Conservation (phyloP, 1,284 basidiomycete genomes). For the Tilletia walkeri region DNA sequence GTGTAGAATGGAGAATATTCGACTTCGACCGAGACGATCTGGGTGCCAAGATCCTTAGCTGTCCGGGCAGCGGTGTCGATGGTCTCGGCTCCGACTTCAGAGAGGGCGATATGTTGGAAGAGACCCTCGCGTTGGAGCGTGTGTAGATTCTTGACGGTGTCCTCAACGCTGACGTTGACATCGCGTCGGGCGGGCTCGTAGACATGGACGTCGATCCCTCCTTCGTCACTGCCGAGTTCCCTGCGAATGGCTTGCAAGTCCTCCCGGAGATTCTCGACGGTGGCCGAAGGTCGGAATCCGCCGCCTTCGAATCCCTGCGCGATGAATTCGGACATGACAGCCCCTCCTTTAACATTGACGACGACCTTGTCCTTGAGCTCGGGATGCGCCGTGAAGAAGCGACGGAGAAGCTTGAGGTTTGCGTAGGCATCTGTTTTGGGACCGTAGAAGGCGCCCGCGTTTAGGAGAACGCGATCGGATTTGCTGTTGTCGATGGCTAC, state of each 20-base stretch:
- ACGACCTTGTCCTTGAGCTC: conserved; percentile 62
- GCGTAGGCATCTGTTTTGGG: conserved; percentile 47
- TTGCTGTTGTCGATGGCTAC: conserved; percentile 3
- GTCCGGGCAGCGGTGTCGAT: conserved; percentile 39
- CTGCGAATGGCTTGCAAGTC: conserved; percentile 33
- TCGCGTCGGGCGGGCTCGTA: conserved; percentile 45
- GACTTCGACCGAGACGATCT: conserved; percentile 64
- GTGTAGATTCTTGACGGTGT: conserved; percentile 39
- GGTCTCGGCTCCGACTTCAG: conserved; percentile 39
- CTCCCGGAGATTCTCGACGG: conserved; percentile 26
- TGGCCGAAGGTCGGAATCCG: conserved; percentile 27
- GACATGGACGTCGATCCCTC: conserved; percentile 33
- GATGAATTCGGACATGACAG: conserved; percentile 27
- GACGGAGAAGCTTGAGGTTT: conserved; percentile 59
- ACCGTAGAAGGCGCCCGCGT: conserved; percentile 60
- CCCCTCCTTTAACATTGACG: conserved; percentile 62
- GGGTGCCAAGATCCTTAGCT: conserved; percentile 17
- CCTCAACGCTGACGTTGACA: conserved; percentile 21
- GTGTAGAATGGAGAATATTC: conserved; percentile 67
- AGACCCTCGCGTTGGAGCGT: conserved; percentile 37
- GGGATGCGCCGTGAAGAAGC: conserved; percentile 62
- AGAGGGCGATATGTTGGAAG: conserved; percentile 45
- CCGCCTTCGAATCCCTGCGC: conserved; percentile 26
- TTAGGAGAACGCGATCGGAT: conserved; percentile 57
- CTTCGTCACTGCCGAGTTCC: conserved; percentile 34